These are phyloP conservation scores for Boletus tomentosulus DNA, from an alignment of 768 basidiomycete species.

Conservation along the genomic window DNA sequence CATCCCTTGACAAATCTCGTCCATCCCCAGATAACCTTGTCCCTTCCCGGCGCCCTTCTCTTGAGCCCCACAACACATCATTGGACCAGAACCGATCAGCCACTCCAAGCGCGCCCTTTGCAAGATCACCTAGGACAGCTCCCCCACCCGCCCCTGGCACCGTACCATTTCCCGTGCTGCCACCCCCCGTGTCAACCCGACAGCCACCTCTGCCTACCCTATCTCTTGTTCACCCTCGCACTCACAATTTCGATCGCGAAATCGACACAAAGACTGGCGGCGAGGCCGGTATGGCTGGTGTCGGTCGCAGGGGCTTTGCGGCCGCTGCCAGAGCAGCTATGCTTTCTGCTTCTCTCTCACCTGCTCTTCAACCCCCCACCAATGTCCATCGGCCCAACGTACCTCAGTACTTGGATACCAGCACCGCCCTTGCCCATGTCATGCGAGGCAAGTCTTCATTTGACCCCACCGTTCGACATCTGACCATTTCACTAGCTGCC, in stretches of 20 bases:
- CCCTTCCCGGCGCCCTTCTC: constrained; percentile 15
- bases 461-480: neutral
- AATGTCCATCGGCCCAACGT: constrained; percentile 30
- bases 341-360: constrained; percentile 29
- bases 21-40: constrained; percentile 18
- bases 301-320: constrained; percentile 77
- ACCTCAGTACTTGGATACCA: constrained; percentile 47
- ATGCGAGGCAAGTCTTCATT: constrained; percentile 29
- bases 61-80: constrained; percentile 7
- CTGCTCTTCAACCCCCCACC: constrained; percentile 5
- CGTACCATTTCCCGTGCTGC: constrained; percentile 15
- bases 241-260: constrained; percentile 25
- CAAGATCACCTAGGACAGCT: constrained; percentile 7
- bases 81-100: neutral
- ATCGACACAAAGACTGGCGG: constrained; percentile 73
- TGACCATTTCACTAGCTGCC: constrained; percentile 23
- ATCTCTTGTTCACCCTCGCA: constrained; percentile 4
- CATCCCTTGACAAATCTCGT: constrained; percentile 12
- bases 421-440: constrained; percentile 28
- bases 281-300: constrained; percentile 86
- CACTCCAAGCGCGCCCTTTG: neutral
- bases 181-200: constrained; percentile 11
- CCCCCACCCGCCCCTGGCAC: constrained; percentile 10
- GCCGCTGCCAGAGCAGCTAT: constrained; percentile 68
- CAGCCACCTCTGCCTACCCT: constrained; percentile 18